These are phyloP conservation scores for Pterocarpus santalinus DNA, from an alignment of 306 rosid species.

Conservation along the genomic window DNA sequence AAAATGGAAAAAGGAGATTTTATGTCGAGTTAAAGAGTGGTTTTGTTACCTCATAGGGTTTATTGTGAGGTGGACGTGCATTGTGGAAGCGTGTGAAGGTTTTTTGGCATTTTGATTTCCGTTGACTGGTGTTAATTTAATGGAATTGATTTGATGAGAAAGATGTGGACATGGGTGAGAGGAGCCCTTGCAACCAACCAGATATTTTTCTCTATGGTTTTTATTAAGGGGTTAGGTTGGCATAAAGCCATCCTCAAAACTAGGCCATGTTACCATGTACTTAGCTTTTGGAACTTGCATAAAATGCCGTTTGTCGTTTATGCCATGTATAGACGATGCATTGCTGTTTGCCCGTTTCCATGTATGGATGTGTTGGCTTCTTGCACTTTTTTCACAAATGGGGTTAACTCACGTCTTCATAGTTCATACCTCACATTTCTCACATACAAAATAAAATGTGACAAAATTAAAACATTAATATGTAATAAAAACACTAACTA, in stretches of 20 bases:
- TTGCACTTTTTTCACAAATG: no score
- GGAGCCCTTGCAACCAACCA: background rate
- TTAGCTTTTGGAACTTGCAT: background rate
- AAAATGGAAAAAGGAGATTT: no score
- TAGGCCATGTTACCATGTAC: constrained; percentile 6
- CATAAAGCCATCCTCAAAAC: constrained; percentile 24
- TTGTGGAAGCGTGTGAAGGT: background rate
- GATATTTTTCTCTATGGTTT: constrained; percentile 27
- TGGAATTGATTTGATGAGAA: constrained; percentile 36
- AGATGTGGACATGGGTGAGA: constrained; percentile 46
- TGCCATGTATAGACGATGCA: no score
- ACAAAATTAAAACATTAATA: no score
- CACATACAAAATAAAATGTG: no score
- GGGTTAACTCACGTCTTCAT: no score
- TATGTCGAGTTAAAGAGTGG: no score
- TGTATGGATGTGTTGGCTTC: background rate
- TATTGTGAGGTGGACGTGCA: constrained; percentile 46
- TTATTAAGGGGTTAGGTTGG: background rate
- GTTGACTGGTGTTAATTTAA: background rate
- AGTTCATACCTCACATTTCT: no score
- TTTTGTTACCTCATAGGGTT: no score
- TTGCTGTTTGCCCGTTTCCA: no score
- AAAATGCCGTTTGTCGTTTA: no score
- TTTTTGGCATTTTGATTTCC: background rate
- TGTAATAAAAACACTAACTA: no score